Evolutionary conservation across 257 asterid species (phyloP).

Genomic region (Forsythia viridissima): DNA sequence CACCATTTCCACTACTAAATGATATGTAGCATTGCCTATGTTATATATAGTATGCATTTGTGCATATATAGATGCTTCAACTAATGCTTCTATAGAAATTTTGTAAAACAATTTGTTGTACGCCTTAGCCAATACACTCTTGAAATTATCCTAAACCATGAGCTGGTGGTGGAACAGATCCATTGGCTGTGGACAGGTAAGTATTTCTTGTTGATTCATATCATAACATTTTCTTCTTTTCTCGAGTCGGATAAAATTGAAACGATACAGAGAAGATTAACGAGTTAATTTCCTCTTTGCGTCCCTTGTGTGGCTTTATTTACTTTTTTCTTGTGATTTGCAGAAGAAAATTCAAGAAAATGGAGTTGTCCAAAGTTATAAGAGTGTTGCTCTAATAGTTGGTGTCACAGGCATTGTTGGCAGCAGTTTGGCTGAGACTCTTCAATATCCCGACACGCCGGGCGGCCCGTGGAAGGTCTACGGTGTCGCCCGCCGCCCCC

Average conservation of each 20-base stretch:
- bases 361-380: slow-evolving; percentile 22
- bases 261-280: neutral
- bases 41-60: too few species aligned
- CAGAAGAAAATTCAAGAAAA: slow-evolving; percentile 50
- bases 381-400: slow-evolving; percentile 62
- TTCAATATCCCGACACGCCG: slow-evolving; percentile 64
- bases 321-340: neutral
- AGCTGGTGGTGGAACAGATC: slow-evolving; percentile 84
- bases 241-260: neutral
- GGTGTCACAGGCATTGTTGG: slow-evolving; percentile 81
- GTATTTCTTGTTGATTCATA: neutral
- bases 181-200: slow-evolving; percentile 56
- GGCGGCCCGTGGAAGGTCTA: slow-evolving; percentile 88
- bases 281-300: neutral
- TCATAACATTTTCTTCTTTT: neutral
- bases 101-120: neutral
- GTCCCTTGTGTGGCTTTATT: neutral
- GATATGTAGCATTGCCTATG: too few species aligned
- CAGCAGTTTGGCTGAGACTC: slow-evolving; percentile 67
- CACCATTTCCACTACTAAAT: too few species aligned
- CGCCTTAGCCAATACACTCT: neutral
- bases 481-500: slow-evolving; percentile 71
- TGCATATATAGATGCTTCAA: neutral
- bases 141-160: slow-evolving; percentile 32
- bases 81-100: neutral